phyloP scores from a whole-genome alignment of 306 rosid genomes.

The Sphenostylis stenocarpa region DNA sequence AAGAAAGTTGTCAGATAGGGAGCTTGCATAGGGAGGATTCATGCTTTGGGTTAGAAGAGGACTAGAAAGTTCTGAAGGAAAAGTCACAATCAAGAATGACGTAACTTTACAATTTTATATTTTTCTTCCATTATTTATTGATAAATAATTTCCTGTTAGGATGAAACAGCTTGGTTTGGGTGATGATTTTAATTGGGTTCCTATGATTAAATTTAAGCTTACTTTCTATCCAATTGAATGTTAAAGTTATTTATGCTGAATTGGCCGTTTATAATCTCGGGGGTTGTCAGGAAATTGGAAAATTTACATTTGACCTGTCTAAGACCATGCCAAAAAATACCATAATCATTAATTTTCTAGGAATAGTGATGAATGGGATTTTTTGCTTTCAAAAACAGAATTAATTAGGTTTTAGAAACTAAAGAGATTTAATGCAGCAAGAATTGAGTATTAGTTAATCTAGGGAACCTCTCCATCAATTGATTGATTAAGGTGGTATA shows the following conservation, averaged over 20 bases:
- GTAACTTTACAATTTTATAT: neutral
- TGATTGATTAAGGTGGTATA: neutral
- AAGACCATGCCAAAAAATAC: neutral
- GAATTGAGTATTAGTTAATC: slow-evolving; percentile 2
- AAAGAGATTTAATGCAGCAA: neutral
- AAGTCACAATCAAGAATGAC: neutral
- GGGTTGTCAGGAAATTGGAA: neutral
- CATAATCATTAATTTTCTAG: slow-evolving; percentile 10
- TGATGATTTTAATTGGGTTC: slow-evolving; percentile 1
- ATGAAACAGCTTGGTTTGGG: neutral
- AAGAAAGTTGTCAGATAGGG: neutral
- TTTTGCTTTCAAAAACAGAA: neutral
- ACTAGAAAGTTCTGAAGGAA: neutral
- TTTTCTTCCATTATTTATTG: neutral
- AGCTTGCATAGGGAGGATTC: neutral
- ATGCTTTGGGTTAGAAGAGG: neutral
- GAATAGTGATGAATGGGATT: neutral
- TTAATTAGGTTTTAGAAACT: slow-evolving; percentile 15
- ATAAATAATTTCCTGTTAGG: neutral
- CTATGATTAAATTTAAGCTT: neutral
- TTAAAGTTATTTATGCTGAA: neutral
- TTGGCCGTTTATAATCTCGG: neutral
- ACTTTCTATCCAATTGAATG: neutral
- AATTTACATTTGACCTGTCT: neutral
- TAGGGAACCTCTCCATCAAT: slow-evolving; percentile 17